Percentiles rank a stretch among this genome's conserved stretches.
Conservation (phyloP, 306 rosid genomes). For the Sesbania bispinosa region DNA sequence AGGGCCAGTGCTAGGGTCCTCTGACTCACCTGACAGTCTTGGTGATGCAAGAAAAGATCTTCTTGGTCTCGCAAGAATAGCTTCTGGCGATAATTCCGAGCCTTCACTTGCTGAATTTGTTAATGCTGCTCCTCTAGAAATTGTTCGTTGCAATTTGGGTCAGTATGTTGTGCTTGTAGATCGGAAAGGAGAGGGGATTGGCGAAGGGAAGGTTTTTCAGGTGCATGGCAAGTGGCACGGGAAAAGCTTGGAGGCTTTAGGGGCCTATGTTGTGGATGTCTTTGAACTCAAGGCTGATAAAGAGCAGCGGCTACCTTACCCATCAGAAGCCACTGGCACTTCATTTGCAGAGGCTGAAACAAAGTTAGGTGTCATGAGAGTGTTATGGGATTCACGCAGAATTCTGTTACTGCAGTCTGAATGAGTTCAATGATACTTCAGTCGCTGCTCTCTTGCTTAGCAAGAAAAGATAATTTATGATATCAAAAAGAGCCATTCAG, state of each 20-base stretch:
- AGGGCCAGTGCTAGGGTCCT: slow-evolving; percentile 37
- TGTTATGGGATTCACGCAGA: slow-evolving; percentile 72
- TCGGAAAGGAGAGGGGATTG: slow-evolving; percentile 61
- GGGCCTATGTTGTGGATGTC: slow-evolving; percentile 60
- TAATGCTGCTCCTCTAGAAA: slow-evolving; percentile 36
- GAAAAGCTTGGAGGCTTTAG: slow-evolving; percentile 52
- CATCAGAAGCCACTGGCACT: slow-evolving; percentile 56
- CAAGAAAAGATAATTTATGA: too few relatives aligned
- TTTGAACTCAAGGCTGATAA: slow-evolving; percentile 60
- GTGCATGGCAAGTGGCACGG: slow-evolving; percentile 67
- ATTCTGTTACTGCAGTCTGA: slow-evolving; percentile 35
- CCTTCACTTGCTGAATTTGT: slow-evolving; percentile 32
- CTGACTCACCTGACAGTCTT: slow-evolving; percentile 50
- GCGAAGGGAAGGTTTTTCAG: slow-evolving; percentile 68
- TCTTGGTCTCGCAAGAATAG: slow-evolving; percentile 20
- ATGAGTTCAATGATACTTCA: slow-evolving; percentile 27
- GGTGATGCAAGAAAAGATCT: slow-evolving; percentile 47
- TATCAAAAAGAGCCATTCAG: too few relatives aligned
- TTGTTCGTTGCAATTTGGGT: slow-evolving; percentile 51
- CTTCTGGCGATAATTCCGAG: slow-evolving; percentile 23
- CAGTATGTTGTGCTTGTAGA: slow-evolving; percentile 50
- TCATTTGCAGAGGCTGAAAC: slow-evolving; percentile 71
- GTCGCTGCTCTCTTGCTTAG: slow-evolving; percentile 12
- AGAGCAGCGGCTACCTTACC: slow-evolving; percentile 53
- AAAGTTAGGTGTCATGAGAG: slow-evolving; percentile 70